These are phyloP conservation scores for Medicago arabica DNA, from an alignment of 306 rosid species.

Conservation along the genomic window DNA sequence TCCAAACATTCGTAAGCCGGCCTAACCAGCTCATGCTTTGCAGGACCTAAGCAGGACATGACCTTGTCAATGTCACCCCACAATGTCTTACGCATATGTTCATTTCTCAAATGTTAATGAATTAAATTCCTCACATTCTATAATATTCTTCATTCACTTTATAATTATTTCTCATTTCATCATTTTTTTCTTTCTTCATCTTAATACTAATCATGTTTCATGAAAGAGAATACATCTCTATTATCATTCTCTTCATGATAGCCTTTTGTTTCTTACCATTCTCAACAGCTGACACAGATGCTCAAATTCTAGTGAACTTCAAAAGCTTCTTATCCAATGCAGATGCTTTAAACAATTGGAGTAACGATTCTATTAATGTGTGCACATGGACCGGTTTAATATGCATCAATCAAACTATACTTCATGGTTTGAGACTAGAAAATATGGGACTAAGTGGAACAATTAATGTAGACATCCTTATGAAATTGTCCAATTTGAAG, in stretches of 20 bases:
- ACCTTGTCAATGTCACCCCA: conserved; percentile 58
- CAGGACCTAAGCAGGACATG: conserved; percentile 5
- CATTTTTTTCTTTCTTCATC: conserved; percentile 6
- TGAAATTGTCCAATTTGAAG: conserved; percentile 44
- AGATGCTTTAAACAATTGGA: conserved; percentile 60
- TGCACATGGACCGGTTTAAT: conserved; percentile 73
- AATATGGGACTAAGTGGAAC: conserved; percentile 67
- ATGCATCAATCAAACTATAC: conserved; percentile 38
- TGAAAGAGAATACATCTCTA: conserved; percentile 8
- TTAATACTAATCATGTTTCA: conserved; percentile 40
- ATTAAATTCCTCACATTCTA: neutral
- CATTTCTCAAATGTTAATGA: neutral
- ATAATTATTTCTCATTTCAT: conserved; percentile 19
- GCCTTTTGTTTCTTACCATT: conserved; percentile 35
- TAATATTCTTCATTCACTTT: neutral
- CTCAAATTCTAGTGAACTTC: conserved; percentile 58
- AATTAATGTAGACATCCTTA: conserved; percentile 51
- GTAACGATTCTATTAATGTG: conserved; percentile 31
- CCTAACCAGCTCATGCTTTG: conserved; percentile 64
- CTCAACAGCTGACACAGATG: conserved; percentile 22
- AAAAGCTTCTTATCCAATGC: conserved; percentile 50
- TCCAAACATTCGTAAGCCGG: conserved; percentile 56
- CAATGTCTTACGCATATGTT: conserved; percentile 11
- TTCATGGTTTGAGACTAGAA: conserved; percentile 56
- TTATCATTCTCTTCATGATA: conserved; percentile 38